Percentiles rank a stretch among this genome's conserved stretches.
phyloP scores from a whole-genome alignment of 345 rosid species.

The Sisymbrium altissimum region DNA sequence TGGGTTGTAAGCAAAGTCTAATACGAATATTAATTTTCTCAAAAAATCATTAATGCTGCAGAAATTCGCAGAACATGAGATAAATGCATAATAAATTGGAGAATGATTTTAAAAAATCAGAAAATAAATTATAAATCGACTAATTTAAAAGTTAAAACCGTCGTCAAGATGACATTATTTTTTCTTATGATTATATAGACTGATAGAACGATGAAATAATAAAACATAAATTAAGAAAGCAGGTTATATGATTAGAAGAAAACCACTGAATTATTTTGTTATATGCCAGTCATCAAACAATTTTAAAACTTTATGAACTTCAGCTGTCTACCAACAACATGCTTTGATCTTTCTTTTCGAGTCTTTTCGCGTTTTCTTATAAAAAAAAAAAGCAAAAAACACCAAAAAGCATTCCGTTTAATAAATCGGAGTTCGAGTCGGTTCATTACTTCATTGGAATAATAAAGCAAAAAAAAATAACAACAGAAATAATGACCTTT shows the following conservation, averaged over 20 bases:
- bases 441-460: conserved; percentile 24
- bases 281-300: background rate
- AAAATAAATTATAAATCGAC: background rate
- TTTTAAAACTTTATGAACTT: background rate
- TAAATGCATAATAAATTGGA: background rate
- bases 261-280: background rate
- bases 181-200: background rate
- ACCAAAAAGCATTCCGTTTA: conserved; percentile 10
- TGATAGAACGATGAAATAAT: background rate
- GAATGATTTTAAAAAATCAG: background rate
- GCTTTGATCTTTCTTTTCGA: conserved; percentile 12
- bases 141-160: background rate
- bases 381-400: conserved; percentile 20
- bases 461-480: conserved; percentile 18
- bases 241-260: background rate
- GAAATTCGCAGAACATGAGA: background rate
- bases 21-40: background rate
- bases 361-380: conserved; percentile 12
- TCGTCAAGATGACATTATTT: background rate
- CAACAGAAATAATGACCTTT: conserved; percentile 10
- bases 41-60: background rate
- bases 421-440: conserved; percentile 26
- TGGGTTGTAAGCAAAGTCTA: conserved; percentile 20
- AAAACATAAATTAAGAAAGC: background rate
- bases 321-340: conserved; percentile 1